phyloP scores from a whole-genome alignment of 805 yeast species.

The Candida sakaeoensis region DNA sequence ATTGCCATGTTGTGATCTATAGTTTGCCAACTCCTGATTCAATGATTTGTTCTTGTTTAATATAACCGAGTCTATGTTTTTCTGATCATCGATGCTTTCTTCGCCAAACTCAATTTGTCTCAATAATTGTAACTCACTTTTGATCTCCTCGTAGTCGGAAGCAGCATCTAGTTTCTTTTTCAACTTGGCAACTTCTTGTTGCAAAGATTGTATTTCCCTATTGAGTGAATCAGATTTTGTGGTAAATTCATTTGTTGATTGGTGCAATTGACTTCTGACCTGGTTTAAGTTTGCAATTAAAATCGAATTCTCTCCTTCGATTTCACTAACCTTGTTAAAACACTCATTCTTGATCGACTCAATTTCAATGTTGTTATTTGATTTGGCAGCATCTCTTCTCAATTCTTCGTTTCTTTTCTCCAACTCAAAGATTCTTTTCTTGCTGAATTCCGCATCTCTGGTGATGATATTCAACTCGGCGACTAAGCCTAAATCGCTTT shows the following conservation, averaged over 20 bases:
- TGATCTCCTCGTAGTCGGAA: conserved; percentile 76
- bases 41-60: conserved; percentile 69
- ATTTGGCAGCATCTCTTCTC: conserved; percentile 57
- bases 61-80: conserved; percentile 53
- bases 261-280: conserved; percentile 30
- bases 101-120: conserved; percentile 74
- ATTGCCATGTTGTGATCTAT: conserved; percentile 56
- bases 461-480: conserved; percentile 64
- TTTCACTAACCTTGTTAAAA: conserved; percentile 46
- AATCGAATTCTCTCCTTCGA: conserved; percentile 68
- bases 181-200: conserved; percentile 48
- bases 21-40: conserved; percentile 63
- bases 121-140: conserved; percentile 68
- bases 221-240: conserved; percentile 35
- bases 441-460: conserved; percentile 70
- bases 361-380: conserved; percentile 46
- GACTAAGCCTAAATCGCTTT: conserved; percentile 31
- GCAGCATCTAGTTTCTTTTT: conserved; percentile 48
- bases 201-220: conserved; percentile 46
- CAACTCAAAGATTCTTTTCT: conserved; percentile 62
- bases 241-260: conserved; percentile 19
- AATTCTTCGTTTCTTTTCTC: conserved; percentile 77
- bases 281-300: conserved; percentile 57
- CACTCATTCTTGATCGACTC: conserved; percentile 37
- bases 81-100: conserved; percentile 24